phyloP scores from a whole-genome alignment of 208 protist genomes.

The Crithidia thermophila region DNA sequence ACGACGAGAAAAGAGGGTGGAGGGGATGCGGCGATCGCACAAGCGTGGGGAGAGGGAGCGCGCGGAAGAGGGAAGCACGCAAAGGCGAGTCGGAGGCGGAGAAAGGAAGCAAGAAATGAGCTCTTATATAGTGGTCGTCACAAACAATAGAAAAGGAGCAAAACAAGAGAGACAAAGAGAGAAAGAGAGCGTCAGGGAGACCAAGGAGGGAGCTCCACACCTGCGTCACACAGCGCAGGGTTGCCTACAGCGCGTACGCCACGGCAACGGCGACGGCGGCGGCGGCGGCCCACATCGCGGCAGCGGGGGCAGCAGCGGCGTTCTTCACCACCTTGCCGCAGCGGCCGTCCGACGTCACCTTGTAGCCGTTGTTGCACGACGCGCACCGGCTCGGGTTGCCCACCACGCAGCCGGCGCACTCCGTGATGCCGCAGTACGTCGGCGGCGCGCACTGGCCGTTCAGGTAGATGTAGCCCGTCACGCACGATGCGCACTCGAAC shows the following conservation, averaged over 20 bases:
- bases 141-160: no score
- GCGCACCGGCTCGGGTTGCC: background rate
- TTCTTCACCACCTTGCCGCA: background rate
- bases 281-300: constrained; percentile 6
- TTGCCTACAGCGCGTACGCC: background rate
- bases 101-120: no score
- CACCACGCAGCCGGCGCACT: constrained; percentile 3
- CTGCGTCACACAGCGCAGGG: no score
- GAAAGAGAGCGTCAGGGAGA: no score
- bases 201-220: no score
- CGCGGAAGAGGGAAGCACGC: no score
- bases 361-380: constrained; percentile 1
- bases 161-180: no score
- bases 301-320: constrained; percentile 6
- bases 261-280: background rate
- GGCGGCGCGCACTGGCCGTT: constrained; percentile 4
- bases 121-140: no score
- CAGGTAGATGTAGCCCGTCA: background rate
- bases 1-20: no score
- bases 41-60: no score
- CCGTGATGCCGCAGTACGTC: constrained; percentile 14
- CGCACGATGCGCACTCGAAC: background rate
- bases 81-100: no score
- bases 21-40: no score
- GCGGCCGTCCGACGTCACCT: background rate